Conservation (phyloP, 176 grass and related monocot species). For the Calamus simplicifolius region DNA sequence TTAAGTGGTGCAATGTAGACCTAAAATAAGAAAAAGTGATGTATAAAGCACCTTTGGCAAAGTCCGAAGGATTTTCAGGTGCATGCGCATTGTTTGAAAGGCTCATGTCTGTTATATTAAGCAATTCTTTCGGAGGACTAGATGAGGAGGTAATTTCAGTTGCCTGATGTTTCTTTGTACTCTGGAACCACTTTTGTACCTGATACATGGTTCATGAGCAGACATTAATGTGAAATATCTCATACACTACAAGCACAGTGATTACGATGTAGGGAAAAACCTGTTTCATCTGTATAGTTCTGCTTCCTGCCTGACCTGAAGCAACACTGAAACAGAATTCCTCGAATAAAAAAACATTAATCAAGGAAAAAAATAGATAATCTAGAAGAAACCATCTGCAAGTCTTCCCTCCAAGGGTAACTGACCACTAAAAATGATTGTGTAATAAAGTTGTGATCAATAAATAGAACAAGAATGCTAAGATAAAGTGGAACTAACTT, state of each 20-base stretch:
- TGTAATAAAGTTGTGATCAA: too few species aligned
- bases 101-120: conserved; percentile 42
- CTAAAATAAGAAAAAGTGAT: not conserved
- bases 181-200: conserved; percentile 50
- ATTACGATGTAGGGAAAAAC: conserved; percentile 16
- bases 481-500: conserved; percentile 24
- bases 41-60: conserved; percentile 19
- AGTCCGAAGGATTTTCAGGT: conserved; percentile 19
- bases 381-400: not conserved
- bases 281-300: conserved; percentile 42
- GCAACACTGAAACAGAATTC: conserved; percentile 29
- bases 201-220: conserved; percentile 20
- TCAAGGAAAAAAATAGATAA: conserved; percentile 9
- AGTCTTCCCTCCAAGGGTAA: conserved; percentile 5
- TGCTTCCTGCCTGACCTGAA: conserved; percentile 31
- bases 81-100: conserved; percentile 38
- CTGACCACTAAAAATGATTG: not conserved
- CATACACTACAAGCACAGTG: conserved; percentile 10
- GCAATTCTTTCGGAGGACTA: conserved; percentile 32
- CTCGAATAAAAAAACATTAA: conserved; percentile 8
- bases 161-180: conserved; percentile 24
- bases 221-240: not conserved
- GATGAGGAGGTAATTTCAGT: conserved; percentile 18
- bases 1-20: not conserved
- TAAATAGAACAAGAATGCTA: not conserved